These are phyloP conservation scores for Elymus sibiricus DNA, from an alignment of 176 grass and related monocot genomes.

Conservation along the genomic window DNA sequence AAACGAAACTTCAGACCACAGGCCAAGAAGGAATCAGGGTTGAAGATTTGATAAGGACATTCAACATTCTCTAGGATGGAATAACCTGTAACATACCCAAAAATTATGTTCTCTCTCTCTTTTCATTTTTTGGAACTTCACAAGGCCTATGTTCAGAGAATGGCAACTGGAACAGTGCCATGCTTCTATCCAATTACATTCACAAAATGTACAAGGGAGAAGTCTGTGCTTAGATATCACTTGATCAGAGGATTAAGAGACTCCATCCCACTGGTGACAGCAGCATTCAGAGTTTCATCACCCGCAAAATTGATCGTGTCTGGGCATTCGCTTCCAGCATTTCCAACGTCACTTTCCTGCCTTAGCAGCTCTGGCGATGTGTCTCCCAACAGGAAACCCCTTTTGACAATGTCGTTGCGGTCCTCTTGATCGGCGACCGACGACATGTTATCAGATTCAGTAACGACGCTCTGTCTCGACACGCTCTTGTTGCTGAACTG, in stretches of 20 bases:
- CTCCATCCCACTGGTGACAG: neutral
- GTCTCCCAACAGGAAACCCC: neutral
- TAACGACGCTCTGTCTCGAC: conserved; percentile 19
- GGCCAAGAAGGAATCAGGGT: neutral
- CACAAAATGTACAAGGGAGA: conserved; percentile 29
- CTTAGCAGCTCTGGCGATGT: conserved; percentile 2
- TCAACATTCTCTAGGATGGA: no score
- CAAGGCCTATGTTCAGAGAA: neutral
- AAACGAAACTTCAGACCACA: neutral
- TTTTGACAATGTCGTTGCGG: neutral
- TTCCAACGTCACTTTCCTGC: neutral
- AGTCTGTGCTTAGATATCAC: neutral
- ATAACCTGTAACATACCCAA: neutral
- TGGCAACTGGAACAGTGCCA: neutral
- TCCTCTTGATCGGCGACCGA: conserved; percentile 25
- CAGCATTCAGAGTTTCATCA: conserved; percentile 7
- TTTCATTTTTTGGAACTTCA: neutral
- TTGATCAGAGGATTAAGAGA: neutral
- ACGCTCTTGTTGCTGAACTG: conserved; percentile 46
- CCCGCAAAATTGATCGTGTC: neutral
- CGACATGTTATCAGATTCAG: conserved; percentile 32
- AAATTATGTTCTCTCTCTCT: neutral
- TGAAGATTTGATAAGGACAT: no score
- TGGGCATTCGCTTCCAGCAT: conserved; percentile 13
- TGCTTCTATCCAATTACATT: conserved; percentile 13